A percentile compares a stretch with the other conserved stretches of the same genome.
These are phyloP conservation scores for Lachnellula arida DNA, from an alignment of 2,329 filamentous ascomycete species.

Conservation along the genomic window DNA sequence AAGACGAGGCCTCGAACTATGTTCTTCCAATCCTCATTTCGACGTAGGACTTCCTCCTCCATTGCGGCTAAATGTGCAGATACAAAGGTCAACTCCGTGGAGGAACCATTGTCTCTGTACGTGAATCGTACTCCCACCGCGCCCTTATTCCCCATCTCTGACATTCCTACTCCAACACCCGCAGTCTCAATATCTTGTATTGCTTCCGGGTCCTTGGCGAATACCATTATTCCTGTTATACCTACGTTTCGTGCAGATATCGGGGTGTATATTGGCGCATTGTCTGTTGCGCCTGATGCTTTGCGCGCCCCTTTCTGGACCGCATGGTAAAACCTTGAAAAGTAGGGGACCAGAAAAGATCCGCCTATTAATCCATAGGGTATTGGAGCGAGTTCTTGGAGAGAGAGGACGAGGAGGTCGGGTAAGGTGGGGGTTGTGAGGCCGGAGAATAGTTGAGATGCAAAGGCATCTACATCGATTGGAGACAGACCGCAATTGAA, in stretches of 20 bases:
- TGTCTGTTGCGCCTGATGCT: slow-evolving; percentile 24
- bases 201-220: slow-evolving; percentile 59
- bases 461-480: slow-evolving; percentile 67
- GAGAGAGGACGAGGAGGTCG: slow-evolving; percentile 60
- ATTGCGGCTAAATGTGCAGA: slow-evolving; percentile 84
- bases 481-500: slow-evolving; percentile 80
- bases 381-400: slow-evolving; percentile 88
- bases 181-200: slow-evolving; percentile 68
- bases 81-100: slow-evolving; percentile 74
- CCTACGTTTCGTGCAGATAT: slow-evolving; percentile 72
- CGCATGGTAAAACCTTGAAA: slow-evolving; percentile 64
- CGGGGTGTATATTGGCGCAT: slow-evolving; percentile 57
- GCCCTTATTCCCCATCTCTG: slow-evolving; percentile 93
- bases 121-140: slow-evolving; percentile 74
- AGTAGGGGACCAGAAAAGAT: slow-evolving; percentile 71
- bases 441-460: slow-evolving; percentile 60
- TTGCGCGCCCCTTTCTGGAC: slow-evolving; percentile 60
- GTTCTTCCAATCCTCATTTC: slow-evolving; percentile 85
- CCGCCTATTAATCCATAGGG: slow-evolving; percentile 81
- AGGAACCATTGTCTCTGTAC: slow-evolving; percentile 40
- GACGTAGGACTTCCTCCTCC: slow-evolving; percentile 68
- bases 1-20: slow-evolving; percentile 82
- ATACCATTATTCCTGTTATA: slow-evolving; percentile 86
- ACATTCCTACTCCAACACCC: slow-evolving; percentile 77
- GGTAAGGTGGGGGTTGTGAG: slow-evolving; percentile 54